Percentiles rank a stretch among this genome's conserved stretches.
Conservation (phyloP, 257 asterid species). For the Solanum chiquidenum region DNA sequence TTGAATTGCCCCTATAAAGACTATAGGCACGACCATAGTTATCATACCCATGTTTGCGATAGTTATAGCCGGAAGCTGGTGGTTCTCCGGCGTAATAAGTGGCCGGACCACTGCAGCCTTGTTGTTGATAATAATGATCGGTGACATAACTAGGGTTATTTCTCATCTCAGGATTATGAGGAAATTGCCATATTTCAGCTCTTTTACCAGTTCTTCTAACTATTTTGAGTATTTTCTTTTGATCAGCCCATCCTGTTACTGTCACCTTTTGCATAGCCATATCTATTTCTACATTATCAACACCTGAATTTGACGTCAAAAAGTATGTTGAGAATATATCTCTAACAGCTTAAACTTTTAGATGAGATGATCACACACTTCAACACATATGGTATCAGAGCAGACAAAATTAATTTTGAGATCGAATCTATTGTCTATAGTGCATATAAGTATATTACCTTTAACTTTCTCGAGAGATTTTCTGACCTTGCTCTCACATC, state of each 20-base stretch:
- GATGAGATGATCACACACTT: no score
- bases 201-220: conserved; percentile 56
- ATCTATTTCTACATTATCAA: conserved; percentile 63
- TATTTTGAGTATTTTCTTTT: conserved; percentile 50
- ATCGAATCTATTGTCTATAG: not conserved
- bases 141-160: conserved; percentile 25
- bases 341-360: no score
- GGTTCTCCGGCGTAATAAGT: conserved; percentile 23
- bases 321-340: no score
- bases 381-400: no score
- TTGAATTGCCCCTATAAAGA: conserved; percentile 4
- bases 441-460: conserved; percentile 20
- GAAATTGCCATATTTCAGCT: conserved; percentile 67
- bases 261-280: conserved; percentile 68
- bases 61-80: conserved; percentile 50
- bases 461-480: conserved; percentile 44
- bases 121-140: conserved; percentile 17
- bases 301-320: conserved; percentile 25
- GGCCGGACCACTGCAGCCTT: conserved; percentile 31
- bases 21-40: conserved; percentile 6
- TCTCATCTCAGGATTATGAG: conserved; percentile 40
- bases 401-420: not conserved
- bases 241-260: conserved; percentile 59
- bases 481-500: conserved; percentile 57
- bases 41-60: conserved; percentile 68